Percentiles rank a stretch among this genome's conserved stretches.
phyloP scores from a whole-genome alignment of 2,329 filamentous ascomycete species.

The Trichophyton mentagrophytes region DNA sequence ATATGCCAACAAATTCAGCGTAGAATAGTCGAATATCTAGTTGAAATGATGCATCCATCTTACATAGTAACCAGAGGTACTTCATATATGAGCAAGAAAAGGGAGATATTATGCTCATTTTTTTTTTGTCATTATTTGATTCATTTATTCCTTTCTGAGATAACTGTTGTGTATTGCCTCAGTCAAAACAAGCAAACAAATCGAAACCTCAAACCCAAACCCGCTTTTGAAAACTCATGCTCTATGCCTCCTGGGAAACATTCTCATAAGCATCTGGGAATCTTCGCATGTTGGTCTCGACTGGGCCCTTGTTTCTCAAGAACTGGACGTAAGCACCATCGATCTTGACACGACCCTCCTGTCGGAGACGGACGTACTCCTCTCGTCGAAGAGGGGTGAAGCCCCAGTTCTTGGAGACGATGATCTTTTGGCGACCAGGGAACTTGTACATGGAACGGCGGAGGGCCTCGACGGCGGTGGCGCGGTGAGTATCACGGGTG shows the following conservation, averaged over 20 bases:
- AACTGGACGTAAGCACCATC: slow-evolving; percentile 99
- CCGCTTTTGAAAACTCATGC: slow-evolving; percentile 3
- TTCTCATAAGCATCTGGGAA: slow-evolving; percentile 75
- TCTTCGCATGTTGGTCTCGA: slow-evolving; percentile 77
- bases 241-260: slow-evolving; percentile 32
- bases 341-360: slow-evolving; percentile 83
- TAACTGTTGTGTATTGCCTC: slow-evolving; percentile 2
- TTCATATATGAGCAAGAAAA: not conserved
- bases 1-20: no score
- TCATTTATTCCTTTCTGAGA: slow-evolving; percentile 5
- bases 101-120: not conserved
- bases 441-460: slow-evolving; percentile 99
- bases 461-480: slow-evolving; percentile 91
- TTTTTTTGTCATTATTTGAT: slow-evolving; percentile 5
- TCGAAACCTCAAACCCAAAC: not conserved
- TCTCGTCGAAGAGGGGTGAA: slow-evolving; percentile 97
- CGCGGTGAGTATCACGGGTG: slow-evolving; percentile 89
- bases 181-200: slow-evolving; percentile 3
- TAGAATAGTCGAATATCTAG: no score
- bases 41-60: no score
- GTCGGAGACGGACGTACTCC: slow-evolving; percentile 93
- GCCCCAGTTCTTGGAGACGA: slow-evolving; percentile 99
- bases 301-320: slow-evolving; percentile 80
- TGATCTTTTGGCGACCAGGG: slow-evolving; percentile 99
- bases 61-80: not conserved